These are phyloP conservation scores for Caloboletus firmus DNA, from an alignment of 1,284 basidiomycete genomes.

Conservation along the genomic window DNA sequence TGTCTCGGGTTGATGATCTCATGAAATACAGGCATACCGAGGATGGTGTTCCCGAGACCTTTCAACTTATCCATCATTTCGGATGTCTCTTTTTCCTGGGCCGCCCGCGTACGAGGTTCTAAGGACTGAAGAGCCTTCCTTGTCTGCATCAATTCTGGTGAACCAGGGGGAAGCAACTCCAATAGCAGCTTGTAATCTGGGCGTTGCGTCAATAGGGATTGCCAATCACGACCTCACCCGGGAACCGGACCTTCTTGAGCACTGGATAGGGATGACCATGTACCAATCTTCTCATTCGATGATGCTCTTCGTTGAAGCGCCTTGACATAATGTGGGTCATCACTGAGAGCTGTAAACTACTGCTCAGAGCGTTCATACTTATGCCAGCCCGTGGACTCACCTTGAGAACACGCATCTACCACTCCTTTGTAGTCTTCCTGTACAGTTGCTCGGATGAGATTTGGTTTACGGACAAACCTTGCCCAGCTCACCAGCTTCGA, in stretches of 20 bases:
- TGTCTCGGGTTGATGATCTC: background rate
- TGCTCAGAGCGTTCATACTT: conserved; percentile 4
- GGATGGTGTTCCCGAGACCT: conserved; percentile 84
- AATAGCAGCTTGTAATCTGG: conserved; percentile 79
- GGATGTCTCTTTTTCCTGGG: conserved; percentile 84
- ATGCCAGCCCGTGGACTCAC: conserved; percentile 36
- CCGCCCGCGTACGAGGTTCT: conserved; percentile 66
- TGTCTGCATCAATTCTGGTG: conserved; percentile 51
- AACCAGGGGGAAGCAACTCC: conserved; percentile 56
- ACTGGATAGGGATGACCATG: conserved; percentile 80
- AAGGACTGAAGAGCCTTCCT: conserved; percentile 53
- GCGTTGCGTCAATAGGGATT: conserved; percentile 1
- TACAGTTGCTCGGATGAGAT: conserved; percentile 5
- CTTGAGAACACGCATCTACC: conserved; percentile 74
- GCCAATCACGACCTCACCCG: background rate
- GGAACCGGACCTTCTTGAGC: conserved; percentile 75
- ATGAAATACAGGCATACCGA: conserved; percentile 57
- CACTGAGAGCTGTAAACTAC: conserved; percentile 64
- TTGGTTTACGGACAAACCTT: background rate
- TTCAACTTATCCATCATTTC: conserved; percentile 96
- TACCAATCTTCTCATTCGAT: conserved; percentile 77
- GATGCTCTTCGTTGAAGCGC: conserved; percentile 84
- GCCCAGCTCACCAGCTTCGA: conserved; percentile 64
- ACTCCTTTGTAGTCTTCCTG: conserved; percentile 77
- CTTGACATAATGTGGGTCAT: conserved; percentile 85